Percentiles rank a stretch among this genome's conserved stretches.
Conservation (phyloP, 495 filamentous ascomycete genomes). For the Letharia columbiana region DNA sequence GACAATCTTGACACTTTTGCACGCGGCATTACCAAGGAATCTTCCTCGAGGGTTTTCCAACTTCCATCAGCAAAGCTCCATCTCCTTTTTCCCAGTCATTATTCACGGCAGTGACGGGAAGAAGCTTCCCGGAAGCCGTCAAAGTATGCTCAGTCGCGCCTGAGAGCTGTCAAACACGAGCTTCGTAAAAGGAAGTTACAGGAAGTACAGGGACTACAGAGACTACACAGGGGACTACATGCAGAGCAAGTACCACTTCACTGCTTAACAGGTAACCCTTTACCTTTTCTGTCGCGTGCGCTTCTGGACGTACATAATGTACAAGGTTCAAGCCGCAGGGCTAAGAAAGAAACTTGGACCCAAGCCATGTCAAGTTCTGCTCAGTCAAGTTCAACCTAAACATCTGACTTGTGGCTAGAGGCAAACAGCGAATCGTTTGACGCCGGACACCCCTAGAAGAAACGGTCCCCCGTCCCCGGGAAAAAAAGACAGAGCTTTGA, state of each 20-base stretch:
- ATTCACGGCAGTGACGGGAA: not conserved
- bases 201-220: not conserved
- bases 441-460: not conserved
- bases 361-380: not conserved
- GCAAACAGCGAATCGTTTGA: not conserved
- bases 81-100: not conserved
- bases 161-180: conserved; percentile 3
- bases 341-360: conserved; percentile 1
- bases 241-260: conserved; percentile 7
- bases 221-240: conserved; percentile 3
- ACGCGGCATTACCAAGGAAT: not conserved
- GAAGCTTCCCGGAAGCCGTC: not conserved
- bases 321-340: conserved; percentile 17
- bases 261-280: conserved; percentile 1
- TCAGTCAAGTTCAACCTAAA: too few relatives aligned
- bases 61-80: not conserved
- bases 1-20: not conserved
- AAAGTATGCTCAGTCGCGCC: conserved; percentile 1
- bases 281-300: conserved; percentile 16
- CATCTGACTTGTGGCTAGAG: not conserved
- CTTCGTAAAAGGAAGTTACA: not conserved
- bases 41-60: not conserved
- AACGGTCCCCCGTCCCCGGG: not conserved
- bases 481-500: not conserved
- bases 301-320: conserved; percentile 13